A percentile compares a stretch with the other conserved stretches of the same genome.
Evolutionary conservation across 225 moss, liverwort and hornwort species (phyloP).

Genomic region (Lunularia cruciata): DNA sequence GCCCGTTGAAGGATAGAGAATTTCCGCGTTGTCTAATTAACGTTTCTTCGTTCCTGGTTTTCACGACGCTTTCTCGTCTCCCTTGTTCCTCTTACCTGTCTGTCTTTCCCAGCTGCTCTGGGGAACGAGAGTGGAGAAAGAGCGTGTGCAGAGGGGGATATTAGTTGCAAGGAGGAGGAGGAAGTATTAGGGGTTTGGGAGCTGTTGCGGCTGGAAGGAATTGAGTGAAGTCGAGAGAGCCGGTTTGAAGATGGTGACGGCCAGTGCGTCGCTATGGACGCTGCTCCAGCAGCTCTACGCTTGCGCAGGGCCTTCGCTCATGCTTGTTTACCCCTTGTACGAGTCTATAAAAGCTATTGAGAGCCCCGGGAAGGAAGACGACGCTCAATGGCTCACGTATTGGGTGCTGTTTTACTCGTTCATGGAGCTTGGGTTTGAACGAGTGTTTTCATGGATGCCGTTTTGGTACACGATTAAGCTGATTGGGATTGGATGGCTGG

Average conservation of each 20-base stretch:
- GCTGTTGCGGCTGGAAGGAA: background rate
- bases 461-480: constrained; percentile 19
- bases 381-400: constrained; percentile 43
- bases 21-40: too few relatives aligned
- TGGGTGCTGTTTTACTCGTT: constrained; percentile 43
- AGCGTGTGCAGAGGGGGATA: background rate
- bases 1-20: too few relatives aligned
- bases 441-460: constrained; percentile 19
- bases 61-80: too few relatives aligned
- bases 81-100: too few relatives aligned
- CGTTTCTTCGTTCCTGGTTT: too few relatives aligned
- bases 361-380: constrained; percentile 40
- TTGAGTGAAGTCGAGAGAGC: too few relatives aligned
- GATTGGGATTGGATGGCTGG: constrained; percentile 8
- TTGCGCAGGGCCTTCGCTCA: constrained; percentile 1
- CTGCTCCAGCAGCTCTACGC: constrained; percentile 5
- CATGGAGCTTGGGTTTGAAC: constrained; percentile 20
- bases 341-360: constrained; percentile 38
- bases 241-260: constrained; percentile 13
- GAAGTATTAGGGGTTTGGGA: constrained; percentile 1
- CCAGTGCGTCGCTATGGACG: constrained; percentile 11
- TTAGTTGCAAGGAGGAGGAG: background rate
- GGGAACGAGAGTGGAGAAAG: too few relatives aligned
- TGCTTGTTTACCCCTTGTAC: constrained; percentile 20
- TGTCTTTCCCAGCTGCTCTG: too few relatives aligned